Percentiles rank a stretch among this genome's conserved stretches.
Evolutionary conservation across 345 rosid genomes (phyloP).

Genomic region (Turnera subulata): DNA sequence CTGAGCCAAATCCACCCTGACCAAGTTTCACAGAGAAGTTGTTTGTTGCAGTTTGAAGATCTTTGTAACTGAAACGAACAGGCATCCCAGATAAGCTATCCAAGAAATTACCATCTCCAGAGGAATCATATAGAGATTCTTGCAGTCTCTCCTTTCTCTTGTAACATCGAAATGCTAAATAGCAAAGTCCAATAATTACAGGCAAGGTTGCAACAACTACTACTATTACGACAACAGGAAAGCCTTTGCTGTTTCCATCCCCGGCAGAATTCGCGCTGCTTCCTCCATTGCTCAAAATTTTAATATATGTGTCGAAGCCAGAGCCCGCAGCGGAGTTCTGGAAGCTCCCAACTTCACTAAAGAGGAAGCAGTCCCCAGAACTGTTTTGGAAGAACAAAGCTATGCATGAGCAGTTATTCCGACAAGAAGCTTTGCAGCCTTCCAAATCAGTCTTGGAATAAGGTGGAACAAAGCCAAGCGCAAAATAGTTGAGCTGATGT

Average conservation of each 20-base stretch:
- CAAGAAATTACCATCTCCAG: conserved; percentile 81
- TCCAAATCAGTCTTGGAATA: conserved; percentile 47
- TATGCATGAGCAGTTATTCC: conserved; percentile 66
- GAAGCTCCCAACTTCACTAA: conserved; percentile 67
- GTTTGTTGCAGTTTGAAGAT: conserved; percentile 73
- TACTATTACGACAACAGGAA: conserved; percentile 51
- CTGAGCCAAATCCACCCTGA: conserved; percentile 94
- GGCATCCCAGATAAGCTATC: conserved; percentile 79
- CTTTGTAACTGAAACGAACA: conserved; percentile 61
- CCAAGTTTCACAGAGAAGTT: conserved; percentile 82
- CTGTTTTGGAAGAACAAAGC: conserved; percentile 66
- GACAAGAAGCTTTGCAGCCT: conserved; percentile 66
- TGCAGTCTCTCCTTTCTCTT: conserved; percentile 33
- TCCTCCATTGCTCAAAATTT: conserved; percentile 36
- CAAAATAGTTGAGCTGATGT: conserved; percentile 54
- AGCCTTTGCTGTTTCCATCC: conserved; percentile 19
- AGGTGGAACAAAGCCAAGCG: conserved; percentile 52
- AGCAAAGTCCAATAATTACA: conserved; percentile 45
- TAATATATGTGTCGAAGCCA: conserved; percentile 50
- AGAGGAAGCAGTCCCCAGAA: conserved; percentile 67
- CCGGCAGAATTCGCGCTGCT: conserved; percentile 2
- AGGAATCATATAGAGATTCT: conserved; percentile 38
- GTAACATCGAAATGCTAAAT: conserved; percentile 39
- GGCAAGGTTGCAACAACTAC: conserved; percentile 46
- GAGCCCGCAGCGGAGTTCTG: conserved; percentile 35